Conservation (phyloP, 2,329 filamentous ascomycete species). For the Aspergillus sp. region DNA sequence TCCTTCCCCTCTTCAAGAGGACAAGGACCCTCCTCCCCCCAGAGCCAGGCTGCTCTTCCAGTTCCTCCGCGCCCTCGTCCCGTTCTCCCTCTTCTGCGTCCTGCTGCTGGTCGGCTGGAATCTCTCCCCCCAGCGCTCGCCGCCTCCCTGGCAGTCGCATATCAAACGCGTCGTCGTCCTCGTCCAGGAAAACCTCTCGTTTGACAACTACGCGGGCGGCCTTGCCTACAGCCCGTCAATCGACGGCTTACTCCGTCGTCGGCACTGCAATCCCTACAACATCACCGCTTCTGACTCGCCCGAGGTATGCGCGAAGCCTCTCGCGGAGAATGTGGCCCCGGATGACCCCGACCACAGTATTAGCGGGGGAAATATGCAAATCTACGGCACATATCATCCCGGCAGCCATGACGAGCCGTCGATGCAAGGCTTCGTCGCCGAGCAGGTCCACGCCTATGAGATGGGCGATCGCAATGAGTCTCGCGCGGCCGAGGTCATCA, state of each 20-base stretch:
- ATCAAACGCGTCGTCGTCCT: conserved; percentile 43
- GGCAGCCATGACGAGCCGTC: conserved; percentile 14
- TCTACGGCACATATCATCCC: conserved; percentile 32
- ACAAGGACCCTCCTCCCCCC: background rate
- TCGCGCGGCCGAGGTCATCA: conserved; percentile 35
- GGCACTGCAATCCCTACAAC: conserved; percentile 35
- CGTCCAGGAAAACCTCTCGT: conserved; percentile 35
- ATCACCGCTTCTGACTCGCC: conserved; percentile 14
- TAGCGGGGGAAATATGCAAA: conserved; percentile 34
- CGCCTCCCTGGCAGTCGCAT: conserved; percentile 12
- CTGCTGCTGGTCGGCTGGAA: conserved; percentile 5
- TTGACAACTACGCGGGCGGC: conserved; percentile 35
- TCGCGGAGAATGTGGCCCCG: conserved; percentile 29
- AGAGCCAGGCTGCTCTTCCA: background rate
- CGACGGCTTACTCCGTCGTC: conserved; percentile 21
- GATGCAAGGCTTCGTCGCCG: conserved; percentile 36
- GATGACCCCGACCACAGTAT: conserved; percentile 39
- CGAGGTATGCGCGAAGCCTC: conserved; percentile 29
- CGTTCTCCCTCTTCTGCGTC: background rate
- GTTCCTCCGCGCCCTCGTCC: background rate
- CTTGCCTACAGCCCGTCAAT: conserved; percentile 29
- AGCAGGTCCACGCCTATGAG: conserved; percentile 30
- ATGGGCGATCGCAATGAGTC: conserved; percentile 21
- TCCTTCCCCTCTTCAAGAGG: too few relatives aligned
- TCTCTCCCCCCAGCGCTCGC: conserved; percentile 3